Evolutionary conservation across 2,329 filamentous ascomycete species (phyloP).

Genomic region (Chaetomium olivaceum): DNA sequence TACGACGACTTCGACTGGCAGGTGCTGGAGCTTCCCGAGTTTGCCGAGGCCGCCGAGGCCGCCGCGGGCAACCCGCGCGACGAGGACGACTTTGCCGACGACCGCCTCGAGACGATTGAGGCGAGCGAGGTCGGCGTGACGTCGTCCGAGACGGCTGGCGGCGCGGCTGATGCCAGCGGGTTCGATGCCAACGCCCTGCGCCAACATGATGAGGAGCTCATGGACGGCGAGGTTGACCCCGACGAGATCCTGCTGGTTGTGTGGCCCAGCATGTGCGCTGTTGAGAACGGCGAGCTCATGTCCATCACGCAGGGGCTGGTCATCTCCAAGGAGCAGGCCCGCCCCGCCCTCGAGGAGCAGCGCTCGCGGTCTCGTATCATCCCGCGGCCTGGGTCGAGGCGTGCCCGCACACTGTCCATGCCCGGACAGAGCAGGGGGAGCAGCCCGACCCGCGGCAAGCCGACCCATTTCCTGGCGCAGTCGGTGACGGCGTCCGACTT

Average conservation of each 20-base stretch:
- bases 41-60: constrained; percentile 29
- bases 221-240: constrained; percentile 35
- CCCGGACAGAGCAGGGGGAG: constrained; percentile 29
- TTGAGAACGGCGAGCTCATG: constrained; percentile 39
- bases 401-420: constrained; percentile 33
- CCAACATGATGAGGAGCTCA: constrained; percentile 22
- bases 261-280: constrained; percentile 40
- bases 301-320: constrained; percentile 41
- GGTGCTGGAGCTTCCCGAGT: constrained; percentile 38
- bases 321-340: constrained; percentile 40
- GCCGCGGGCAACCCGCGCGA: constrained; percentile 15
- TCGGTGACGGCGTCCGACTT: constrained; percentile 19
- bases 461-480: constrained; percentile 23
- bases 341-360: constrained; percentile 36
- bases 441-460: constrained; percentile 27
- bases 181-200: constrained; percentile 13
- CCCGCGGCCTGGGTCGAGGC: constrained; percentile 28
- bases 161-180: constrained; percentile 9
- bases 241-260: constrained; percentile 40
- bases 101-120: constrained; percentile 27
- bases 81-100: constrained; percentile 20
- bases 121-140: constrained; percentile 3
- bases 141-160: not conserved
- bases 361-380: constrained; percentile 26
- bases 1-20: constrained; percentile 42